Base-by-base conservation (phyloP, 116 monocot genomes). In the Zostera marina region DNA sequence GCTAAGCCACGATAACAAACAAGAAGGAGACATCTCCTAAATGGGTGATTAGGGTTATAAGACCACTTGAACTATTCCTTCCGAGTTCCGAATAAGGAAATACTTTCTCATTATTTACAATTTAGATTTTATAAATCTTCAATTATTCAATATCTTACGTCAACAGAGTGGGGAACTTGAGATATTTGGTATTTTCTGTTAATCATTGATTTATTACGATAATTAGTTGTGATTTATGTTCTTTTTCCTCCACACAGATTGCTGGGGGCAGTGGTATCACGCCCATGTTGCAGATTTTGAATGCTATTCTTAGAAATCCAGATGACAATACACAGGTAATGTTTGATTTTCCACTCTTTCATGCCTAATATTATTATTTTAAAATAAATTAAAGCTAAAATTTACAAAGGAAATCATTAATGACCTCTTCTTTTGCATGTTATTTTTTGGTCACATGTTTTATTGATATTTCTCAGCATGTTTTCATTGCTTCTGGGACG, bases 271-370 rank as follows among this genome's bases (percentile, higher is more conserved):
- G 79, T 11, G 93, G 93, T 20, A 81, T 88, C 62, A 94, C 93
- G 22, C 93, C 93, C 59, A 94, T 94, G 93, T 51, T 94, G 22
- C 93, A 94, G 63, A 77, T 94, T 66, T 66, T 94, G 59, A 94
- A 77, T 55, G 77, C 81, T 59, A 76, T 94, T 62, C 44, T 94
- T 24, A 88, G 84, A 67, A 94, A 94, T 65, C 79, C 81, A 61
- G 87, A 94, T 73, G 93, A 94, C 71, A 77, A 77, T 41, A 84
- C 93, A 59, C 80, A 93, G 88, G 90, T 76, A 38, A 54, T 5
- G n/a, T 7, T 15, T 26, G 7, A 45, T 44, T 22, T 45, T 22
- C 12, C 22, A 2, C 2, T 54, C 25, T 24, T 54, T 25, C 7
- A 49, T 49, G 14, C 45, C 45, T 11, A 11, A 45, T 45, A 5